A percentile compares a stretch with the other conserved stretches of the same genome.
phyloP scores from a whole-genome alignment of 1,139 yeast species.

The Pichia norvegensis region DNA sequence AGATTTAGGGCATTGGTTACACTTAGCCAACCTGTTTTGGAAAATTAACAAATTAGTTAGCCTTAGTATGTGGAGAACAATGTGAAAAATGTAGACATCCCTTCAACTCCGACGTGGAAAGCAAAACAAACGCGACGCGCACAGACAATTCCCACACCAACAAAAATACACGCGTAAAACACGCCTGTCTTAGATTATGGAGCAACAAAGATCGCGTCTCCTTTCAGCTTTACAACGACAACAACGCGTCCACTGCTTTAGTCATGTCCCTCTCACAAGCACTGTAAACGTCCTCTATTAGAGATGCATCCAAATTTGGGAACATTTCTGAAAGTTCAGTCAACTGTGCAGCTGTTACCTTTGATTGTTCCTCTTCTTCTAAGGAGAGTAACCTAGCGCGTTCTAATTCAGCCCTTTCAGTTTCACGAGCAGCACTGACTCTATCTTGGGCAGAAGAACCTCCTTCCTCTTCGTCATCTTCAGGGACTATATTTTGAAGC shows the following conservation, averaged over 20 bases:
- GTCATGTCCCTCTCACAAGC: slow-evolving; percentile 35
- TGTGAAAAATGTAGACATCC: background rate
- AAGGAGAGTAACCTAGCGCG: background rate
- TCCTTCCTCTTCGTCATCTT: background rate
- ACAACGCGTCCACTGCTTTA: slow-evolving; percentile 29
- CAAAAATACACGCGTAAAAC: no score
- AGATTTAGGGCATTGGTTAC: background rate
- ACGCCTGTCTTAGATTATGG: background rate
- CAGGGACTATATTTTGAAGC: slow-evolving; percentile 8
- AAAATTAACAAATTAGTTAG: background rate
- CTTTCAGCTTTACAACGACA: slow-evolving; percentile 1
- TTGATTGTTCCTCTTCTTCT: slow-evolving; percentile 6
- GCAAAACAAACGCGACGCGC: slow-evolving; percentile 1
- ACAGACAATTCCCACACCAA: no score
- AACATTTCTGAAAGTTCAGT: slow-evolving; percentile 60
- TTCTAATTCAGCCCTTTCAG: background rate
- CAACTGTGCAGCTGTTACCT: slow-evolving; percentile 34
- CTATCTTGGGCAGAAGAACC: background rate
- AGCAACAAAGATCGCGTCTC: background rate
- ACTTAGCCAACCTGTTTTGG: background rate
- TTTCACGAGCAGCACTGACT: background rate
- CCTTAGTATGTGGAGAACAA: no score
- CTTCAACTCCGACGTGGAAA: background rate
- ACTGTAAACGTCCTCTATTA: slow-evolving; percentile 62
- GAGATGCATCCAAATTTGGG: slow-evolving; percentile 61